Evolutionary conservation across 371 early-diverging fungal genomes (phyloP).

Genomic region (Capillidium rhysosporum): DNA sequence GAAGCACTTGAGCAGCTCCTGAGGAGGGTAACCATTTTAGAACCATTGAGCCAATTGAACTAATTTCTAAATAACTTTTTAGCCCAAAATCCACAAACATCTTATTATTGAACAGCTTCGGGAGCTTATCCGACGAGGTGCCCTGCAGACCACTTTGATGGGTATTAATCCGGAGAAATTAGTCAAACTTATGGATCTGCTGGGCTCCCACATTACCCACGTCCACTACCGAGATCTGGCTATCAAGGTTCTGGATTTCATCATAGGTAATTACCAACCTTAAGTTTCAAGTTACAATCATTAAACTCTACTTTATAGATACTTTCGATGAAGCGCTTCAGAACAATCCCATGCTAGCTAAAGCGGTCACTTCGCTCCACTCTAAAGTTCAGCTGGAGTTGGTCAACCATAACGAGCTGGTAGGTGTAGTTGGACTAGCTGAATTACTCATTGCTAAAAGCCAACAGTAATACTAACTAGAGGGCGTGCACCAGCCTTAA

Average conservation of each 20-base stretch:
- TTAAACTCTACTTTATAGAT: not conserved
- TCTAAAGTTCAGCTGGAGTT: not conserved
- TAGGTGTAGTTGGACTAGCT: not conserved
- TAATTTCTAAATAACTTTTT: not conserved
- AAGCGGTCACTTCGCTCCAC: not conserved
- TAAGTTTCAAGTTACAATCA: not conserved
- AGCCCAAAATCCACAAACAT: not conserved
- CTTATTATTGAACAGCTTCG: constrained; percentile 29
- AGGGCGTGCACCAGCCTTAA: no score
- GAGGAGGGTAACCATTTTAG: constrained; percentile 1
- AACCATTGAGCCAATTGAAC: not conserved
- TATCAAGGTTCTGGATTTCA: constrained; percentile 45
- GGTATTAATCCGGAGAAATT: constrained; percentile 74
- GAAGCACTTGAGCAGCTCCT: constrained; percentile 70
- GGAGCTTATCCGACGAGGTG: constrained; percentile 75
- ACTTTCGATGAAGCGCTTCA: not conserved
- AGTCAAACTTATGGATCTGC: constrained; percentile 59
- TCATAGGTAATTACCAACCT: constrained; percentile 32
- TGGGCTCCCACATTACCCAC: constrained; percentile 49
- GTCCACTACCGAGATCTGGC: constrained; percentile 56
- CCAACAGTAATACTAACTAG: no score
- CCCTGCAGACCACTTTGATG: constrained; percentile 49
- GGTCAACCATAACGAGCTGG: not conserved
- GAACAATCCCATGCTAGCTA: not conserved
- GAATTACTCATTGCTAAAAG: not conserved